Conservation (phyloP, 371 early-diverging fungal genomes). For the Mucor plumbeus region DNA sequence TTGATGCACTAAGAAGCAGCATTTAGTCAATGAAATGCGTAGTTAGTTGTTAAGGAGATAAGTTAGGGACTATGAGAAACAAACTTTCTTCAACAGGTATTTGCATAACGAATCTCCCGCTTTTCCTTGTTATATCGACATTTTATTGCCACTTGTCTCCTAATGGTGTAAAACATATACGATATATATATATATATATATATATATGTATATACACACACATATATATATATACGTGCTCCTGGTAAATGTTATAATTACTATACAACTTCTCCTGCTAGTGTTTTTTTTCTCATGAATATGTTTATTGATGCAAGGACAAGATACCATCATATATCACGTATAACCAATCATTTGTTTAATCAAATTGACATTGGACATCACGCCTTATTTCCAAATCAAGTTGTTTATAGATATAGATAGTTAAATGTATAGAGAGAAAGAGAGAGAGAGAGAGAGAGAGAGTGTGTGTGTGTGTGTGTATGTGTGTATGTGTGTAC, state of each 20-base stretch:
- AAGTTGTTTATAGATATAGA: not conserved
- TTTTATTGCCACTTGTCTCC: not conserved
- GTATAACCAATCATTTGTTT: conserved; percentile 3
- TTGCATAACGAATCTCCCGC: conserved; percentile 4
- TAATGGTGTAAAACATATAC: not conserved
- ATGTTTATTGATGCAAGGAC: not conserved
- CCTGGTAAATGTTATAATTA: not conserved
- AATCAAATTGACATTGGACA: conserved; percentile 4
- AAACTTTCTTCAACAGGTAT: conserved; percentile 44
- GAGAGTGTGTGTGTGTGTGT: too few relatives aligned
- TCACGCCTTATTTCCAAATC: conserved; percentile 5
- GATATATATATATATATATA: not conserved
- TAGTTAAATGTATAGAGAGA: too few relatives aligned
- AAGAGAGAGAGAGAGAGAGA: too few relatives aligned
- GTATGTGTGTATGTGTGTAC: too few relatives aligned
- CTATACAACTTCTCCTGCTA: not conserved
- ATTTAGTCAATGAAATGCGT: not conserved
- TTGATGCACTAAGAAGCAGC: not conserved
- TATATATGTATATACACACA: too few relatives aligned
- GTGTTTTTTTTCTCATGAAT: not conserved
- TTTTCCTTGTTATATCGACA: not conserved
- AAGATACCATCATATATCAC: conserved; percentile 6
- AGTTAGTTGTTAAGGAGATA: conserved; percentile 4
- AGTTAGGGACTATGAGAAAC: conserved; percentile 4
- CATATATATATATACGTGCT: not conserved